Evolutionary conservation across 208 protist genomes (phyloP), one percentile per base, ranked within the genome.

Genomic region (Wallacemonas sp.): DNA sequence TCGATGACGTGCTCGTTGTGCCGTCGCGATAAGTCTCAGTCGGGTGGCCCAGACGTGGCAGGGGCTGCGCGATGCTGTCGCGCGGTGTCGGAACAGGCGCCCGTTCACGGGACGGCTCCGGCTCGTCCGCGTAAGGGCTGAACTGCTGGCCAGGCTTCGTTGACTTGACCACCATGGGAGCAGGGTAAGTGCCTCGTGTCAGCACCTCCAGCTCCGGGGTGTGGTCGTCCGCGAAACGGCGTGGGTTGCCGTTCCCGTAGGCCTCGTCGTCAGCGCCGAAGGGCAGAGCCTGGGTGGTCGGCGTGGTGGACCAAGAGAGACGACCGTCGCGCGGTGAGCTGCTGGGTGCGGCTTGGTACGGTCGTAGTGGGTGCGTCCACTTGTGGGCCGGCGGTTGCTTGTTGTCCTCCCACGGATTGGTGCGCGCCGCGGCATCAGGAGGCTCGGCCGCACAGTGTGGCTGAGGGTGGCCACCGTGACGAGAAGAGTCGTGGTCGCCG

Each of bases 331-430:
- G 45, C 5, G 45, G 42, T 19, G 42, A 19, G 42, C 44, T 26
- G 44, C 44, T 19, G 9, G 8, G 44, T 19, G 44, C 17, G 12
- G 17, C 9, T 33, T 19, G 46, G 50, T 10, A 19, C 30, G 50
- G 3, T 27, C 36, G 1, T 9, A 8, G 50, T 57, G 30, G 50
- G 9, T 3, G 50, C n/a, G n/a, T n/a, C n/a, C n/a, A n/a, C n/a
- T n/a, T n/a, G n/a, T n/a, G n/a, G n/a, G n/a, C n/a, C n/a, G n/a
- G n/a, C n/a, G n/a, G n/a, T n/a, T 32, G 17, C 0, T 27, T 8
- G 4, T 24, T 19, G 30, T 39, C 50, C 30, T 57, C 50, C 50
- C 50, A 57, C 13, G 50, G 50, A 26, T 57, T 57, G 50, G 50
- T 57, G 50, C 50, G 50, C 3, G 29, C 15, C 30, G 38, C 29